phyloP scores from a whole-genome alignment of 2,329 filamentous ascomycete species.

The Tothia fuscella region DNA sequence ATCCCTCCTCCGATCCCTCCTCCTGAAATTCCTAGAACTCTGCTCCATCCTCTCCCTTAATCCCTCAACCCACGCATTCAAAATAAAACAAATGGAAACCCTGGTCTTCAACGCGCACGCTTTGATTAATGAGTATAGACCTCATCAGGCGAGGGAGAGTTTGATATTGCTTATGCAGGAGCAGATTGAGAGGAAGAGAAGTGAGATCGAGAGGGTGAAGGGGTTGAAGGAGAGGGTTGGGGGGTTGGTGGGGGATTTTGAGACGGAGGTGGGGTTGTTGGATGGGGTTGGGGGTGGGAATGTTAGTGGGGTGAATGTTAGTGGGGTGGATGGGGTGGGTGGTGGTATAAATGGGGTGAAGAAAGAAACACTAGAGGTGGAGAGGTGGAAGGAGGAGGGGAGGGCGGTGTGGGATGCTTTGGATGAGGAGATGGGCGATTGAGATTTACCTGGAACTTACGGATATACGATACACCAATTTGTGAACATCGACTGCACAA shows the following conservation, averaged over 20 bases:
- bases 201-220: conserved; percentile 59
- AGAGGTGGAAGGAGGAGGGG: conserved; percentile 8
- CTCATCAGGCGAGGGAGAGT: conserved; percentile 82
- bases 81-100: conserved; percentile 66
- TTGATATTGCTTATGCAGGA: conserved; percentile 81
- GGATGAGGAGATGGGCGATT: conserved; percentile 7
- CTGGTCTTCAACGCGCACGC: conserved; percentile 88
- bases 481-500: too few species aligned
- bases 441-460: too few species aligned
- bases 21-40: conserved; percentile 83
- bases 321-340: neutral
- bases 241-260: conserved; percentile 58
- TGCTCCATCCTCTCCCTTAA: conserved; percentile 57
- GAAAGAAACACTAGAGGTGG: neutral
- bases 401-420: conserved; percentile 8
- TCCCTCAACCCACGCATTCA: conserved; percentile 52
- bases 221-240: conserved; percentile 61
- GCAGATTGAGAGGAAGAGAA: conserved; percentile 58
- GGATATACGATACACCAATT: too few species aligned
- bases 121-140: conserved; percentile 85
- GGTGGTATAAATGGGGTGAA: neutral
- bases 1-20: conserved; percentile 67
- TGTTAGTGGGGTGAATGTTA: neutral
- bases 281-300: neutral
- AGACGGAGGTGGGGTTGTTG: conserved; percentile 14